Percentiles rank a stretch among this genome's conserved stretches.
These are phyloP conservation scores for Sclerotinia subarctica DNA, from an alignment of 2,329 filamentous ascomycete species.

Conservation along the genomic window DNA sequence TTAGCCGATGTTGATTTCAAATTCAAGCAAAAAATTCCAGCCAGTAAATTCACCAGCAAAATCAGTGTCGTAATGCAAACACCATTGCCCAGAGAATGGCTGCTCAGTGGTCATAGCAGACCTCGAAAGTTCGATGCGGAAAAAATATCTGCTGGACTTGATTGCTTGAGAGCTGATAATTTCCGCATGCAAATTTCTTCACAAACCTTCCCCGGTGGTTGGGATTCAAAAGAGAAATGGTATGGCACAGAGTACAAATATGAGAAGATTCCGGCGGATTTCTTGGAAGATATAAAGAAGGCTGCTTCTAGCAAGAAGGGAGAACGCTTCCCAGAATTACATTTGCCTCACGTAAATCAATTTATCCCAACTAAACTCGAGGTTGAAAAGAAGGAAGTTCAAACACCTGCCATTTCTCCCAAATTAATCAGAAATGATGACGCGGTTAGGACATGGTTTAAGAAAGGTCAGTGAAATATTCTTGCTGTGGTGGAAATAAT, in stretches of 20 bases:
- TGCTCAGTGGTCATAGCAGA: conserved; percentile 73
- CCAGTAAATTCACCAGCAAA: conserved; percentile 83
- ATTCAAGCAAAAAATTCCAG: conserved; percentile 88
- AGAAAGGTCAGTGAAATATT: conserved; percentile 54
- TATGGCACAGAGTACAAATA: conserved; percentile 92
- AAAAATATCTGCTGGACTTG: conserved; percentile 71
- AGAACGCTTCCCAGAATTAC: conserved; percentile 66
- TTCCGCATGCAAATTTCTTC: conserved; percentile 82
- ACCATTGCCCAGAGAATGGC: conserved; percentile 78
- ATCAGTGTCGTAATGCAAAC: conserved; percentile 89
- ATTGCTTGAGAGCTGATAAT: conserved; percentile 79
- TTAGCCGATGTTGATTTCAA: conserved; percentile 93
- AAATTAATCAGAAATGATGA: conserved; percentile 83
- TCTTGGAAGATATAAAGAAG: conserved; percentile 66
- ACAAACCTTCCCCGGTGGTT: conserved; percentile 77
- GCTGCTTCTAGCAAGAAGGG: conserved; percentile 57
- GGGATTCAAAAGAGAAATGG: conserved; percentile 91
- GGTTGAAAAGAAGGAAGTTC: conserved; percentile 90
- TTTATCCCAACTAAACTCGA: conserved; percentile 93
- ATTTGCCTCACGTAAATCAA: conserved; percentile 89
- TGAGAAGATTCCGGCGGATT: conserved; percentile 73
- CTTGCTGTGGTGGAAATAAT: background rate
- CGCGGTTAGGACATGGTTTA: conserved; percentile 84
- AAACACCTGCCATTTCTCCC: conserved; percentile 68
- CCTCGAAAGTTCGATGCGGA: conserved; percentile 77